Evolutionary conservation across 495 filamentous ascomycete species (phyloP).

Genomic region (Trypethelium eluteriae): DNA sequence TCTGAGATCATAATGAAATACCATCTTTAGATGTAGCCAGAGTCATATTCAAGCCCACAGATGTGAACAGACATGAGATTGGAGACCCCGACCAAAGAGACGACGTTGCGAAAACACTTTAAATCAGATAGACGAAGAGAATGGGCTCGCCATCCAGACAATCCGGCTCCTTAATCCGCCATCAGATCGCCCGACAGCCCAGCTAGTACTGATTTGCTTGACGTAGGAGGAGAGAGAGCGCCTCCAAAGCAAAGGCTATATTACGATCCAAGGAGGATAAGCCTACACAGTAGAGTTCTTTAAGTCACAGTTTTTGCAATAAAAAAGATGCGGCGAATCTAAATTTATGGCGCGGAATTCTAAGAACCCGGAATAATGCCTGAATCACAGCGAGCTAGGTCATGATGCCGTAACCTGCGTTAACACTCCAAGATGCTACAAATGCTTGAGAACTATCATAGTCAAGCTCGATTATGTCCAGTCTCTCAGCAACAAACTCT

Average conservation of each 20-base stretch:
- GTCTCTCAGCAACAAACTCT: background rate
- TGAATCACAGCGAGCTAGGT: background rate
- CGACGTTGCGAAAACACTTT: background rate
- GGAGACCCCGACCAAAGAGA: background rate
- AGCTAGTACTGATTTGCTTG: background rate
- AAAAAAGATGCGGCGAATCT: background rate
- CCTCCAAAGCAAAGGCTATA: background rate
- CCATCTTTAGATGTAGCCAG: background rate
- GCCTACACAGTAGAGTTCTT: background rate
- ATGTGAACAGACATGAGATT: background rate
- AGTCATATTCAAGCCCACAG: background rate
- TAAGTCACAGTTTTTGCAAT: background rate
- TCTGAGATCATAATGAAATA: too few relatives aligned
- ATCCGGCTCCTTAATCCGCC: background rate
- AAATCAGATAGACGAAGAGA: background rate
- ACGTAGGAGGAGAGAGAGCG: background rate
- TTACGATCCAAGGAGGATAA: background rate
- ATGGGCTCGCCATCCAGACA: background rate
- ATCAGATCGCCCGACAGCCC: background rate
- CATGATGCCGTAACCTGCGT: background rate
- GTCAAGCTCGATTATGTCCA: background rate
- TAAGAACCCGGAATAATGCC: background rate
- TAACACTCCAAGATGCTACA: background rate
- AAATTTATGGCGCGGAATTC: background rate
- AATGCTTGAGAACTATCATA: background rate